Conservation (phyloP, 768 basidiomycete genomes). For the Sarcodon sp. region DNA sequence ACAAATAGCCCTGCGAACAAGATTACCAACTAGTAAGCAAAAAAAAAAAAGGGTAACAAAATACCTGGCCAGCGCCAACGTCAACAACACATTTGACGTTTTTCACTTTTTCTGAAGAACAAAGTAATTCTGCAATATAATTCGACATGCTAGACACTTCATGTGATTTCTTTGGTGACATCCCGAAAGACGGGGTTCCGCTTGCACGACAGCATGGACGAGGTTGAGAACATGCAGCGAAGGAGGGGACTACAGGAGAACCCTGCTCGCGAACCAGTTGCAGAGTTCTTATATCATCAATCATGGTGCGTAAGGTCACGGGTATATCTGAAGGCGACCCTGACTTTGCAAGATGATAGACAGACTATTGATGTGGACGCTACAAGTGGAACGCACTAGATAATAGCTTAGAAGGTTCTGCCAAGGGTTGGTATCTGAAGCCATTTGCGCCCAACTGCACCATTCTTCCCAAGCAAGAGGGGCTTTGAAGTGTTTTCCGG, state of each 20-base stretch:
- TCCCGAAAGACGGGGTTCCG: conserved; percentile 16
- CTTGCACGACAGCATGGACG: neutral
- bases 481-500: conserved; percentile 9
- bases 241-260: neutral
- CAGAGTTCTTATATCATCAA: conserved; percentile 3
- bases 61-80: conserved; percentile 61
- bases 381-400: neutral
- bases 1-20: conserved; percentile 43
- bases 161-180: conserved; percentile 70
- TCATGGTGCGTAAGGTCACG: neutral
- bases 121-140: conserved; percentile 30
- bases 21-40: neutral
- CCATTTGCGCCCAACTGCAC: conserved; percentile 21
- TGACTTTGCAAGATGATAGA: conserved; percentile 4
- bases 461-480: conserved; percentile 18
- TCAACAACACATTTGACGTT: conserved; percentile 41
- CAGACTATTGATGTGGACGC: neutral
- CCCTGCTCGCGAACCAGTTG: conserved; percentile 6
- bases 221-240: no score
- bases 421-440: neutral
- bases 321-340: neutral
- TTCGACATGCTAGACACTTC: conserved; percentile 55
- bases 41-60: conserved; percentile 2
- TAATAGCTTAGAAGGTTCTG: neutral
- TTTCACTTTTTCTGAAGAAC: conserved; percentile 11